These are phyloP conservation scores for Aspergillus transmontanensis DNA, from an alignment of 2,329 filamentous ascomycete species.

Conservation along the genomic window DNA sequence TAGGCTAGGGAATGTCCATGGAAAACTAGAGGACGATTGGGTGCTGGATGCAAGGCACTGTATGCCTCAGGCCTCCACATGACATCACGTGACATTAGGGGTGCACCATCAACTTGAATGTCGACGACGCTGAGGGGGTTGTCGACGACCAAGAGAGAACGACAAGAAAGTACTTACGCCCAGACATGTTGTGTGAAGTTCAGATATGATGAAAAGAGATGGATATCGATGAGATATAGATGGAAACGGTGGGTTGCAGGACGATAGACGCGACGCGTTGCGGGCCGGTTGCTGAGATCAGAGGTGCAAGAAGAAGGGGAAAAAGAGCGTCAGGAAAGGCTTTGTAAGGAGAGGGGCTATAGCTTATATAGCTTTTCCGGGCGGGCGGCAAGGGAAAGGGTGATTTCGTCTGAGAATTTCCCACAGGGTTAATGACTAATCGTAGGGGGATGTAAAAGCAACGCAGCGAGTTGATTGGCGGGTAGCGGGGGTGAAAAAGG, in stretches of 20 bases:
- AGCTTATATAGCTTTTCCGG: conserved; percentile 34
- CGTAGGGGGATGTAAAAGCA: conserved; percentile 22
- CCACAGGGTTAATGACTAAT: conserved; percentile 29
- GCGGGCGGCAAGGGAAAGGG: conserved; percentile 23
- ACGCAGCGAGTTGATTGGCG: conserved; percentile 37
- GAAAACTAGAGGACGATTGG: not conserved
- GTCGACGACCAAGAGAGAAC: not conserved
- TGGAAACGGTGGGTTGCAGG: conserved; percentile 12
- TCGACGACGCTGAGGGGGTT: conserved; percentile 1
- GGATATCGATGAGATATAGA: conserved; percentile 14
- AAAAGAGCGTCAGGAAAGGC: conserved; percentile 19
- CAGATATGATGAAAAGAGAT: conserved; percentile 22
- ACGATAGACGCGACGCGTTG: conserved; percentile 24
- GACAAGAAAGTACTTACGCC: conserved; percentile 38
- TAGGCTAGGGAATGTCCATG: not conserved
- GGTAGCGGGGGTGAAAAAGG: conserved; percentile 34
- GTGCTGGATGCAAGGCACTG: not conserved
- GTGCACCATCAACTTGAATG: conserved; percentile 17
- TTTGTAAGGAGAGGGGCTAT: conserved; percentile 17
- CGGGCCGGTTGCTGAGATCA: conserved; percentile 9
- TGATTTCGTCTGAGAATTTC: conserved; percentile 15
- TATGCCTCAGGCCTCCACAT: not conserved
- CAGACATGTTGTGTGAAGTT: conserved; percentile 38
- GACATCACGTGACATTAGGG: conserved; percentile 29
- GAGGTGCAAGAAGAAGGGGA: conserved; percentile 19